Percentiles rank a stretch among this genome's conserved stretches.
Evolutionary conservation across 257 asterid species (phyloP).

Genomic region (Marsdenia floribunda): DNA sequence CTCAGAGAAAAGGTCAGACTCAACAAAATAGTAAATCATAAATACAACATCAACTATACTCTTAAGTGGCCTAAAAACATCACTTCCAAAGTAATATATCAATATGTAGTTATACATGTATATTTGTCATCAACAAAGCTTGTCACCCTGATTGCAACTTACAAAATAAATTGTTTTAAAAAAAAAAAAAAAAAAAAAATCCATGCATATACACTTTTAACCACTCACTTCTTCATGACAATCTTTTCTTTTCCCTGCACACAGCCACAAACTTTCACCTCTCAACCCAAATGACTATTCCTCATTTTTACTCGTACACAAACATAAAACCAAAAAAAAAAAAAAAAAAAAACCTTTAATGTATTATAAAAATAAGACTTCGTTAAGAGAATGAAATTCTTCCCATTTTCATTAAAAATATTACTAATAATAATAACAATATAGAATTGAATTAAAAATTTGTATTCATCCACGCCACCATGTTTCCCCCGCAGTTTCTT

Average conservation of each 20-base stretch:
- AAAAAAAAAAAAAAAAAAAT: neutral
- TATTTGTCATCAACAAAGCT: neutral
- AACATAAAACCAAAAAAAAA: no score
- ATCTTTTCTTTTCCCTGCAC: neutral
- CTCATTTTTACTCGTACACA: neutral
- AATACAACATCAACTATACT: neutral
- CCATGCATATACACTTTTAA: neutral
- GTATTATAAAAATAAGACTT: neutral
- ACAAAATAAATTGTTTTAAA: neutral
- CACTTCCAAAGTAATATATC: neutral
- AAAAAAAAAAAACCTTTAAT: neutral
- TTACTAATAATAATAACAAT: neutral
- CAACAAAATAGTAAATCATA: neutral
- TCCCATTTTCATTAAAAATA: neutral
- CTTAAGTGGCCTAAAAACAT: neutral
- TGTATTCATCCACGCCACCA: neutral
- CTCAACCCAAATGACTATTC: neutral
- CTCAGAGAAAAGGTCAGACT: neutral
- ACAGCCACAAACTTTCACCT: neutral
- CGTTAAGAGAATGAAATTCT: neutral
- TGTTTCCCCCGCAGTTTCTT: neutral
- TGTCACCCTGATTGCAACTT: neutral
- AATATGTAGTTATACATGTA: neutral
- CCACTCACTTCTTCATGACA: neutral
- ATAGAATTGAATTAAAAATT: neutral